A percentile compares a stretch with the other conserved stretches of the same genome.
phyloP scores from a whole-genome alignment of 1,139 yeast species.

The Hemisphaericaspora xylofermentans region DNA sequence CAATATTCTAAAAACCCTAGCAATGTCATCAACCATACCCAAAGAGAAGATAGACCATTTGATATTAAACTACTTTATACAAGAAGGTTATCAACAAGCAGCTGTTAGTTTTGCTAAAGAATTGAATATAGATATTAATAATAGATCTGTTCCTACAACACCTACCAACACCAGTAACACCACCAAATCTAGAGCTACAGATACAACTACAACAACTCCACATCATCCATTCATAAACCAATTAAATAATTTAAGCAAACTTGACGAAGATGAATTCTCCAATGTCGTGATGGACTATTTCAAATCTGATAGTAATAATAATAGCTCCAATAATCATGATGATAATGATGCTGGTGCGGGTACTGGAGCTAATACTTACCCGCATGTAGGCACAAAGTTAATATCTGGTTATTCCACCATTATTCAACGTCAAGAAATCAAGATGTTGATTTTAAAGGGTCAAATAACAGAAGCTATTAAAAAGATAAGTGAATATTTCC shows the following conservation, averaged over 20 bases:
- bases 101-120: slow-evolving; percentile 52
- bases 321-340: too few relatives aligned
- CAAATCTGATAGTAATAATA: slow-evolving; percentile 8
- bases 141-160: slow-evolving; percentile 2
- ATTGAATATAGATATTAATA: slow-evolving; percentile 22
- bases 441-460: slow-evolving; percentile 49
- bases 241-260: slow-evolving; percentile 9
- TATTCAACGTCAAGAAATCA: slow-evolving; percentile 47
- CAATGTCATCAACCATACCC: slow-evolving; percentile 11
- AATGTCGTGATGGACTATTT: slow-evolving; percentile 19
- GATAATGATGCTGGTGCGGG: neutral
- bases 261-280: slow-evolving; percentile 18
- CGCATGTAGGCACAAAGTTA: slow-evolving; percentile 13
- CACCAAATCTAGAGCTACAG: too few relatives aligned
- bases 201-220: neutral
- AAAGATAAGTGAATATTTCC: slow-evolving; percentile 48
- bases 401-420: slow-evolving; percentile 49
- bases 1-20: neutral
- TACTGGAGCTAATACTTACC: neutral
- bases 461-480: slow-evolving; percentile 47
- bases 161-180: neutral
- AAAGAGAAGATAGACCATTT: slow-evolving; percentile 43
- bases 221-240: slow-evolving; percentile 10
- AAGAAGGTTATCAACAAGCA: slow-evolving; percentile 58
- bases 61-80: slow-evolving; percentile 54